phyloP scores from a whole-genome alignment of 2,329 filamentous ascomycete species.

The Ilyonectria sp. region DNA sequence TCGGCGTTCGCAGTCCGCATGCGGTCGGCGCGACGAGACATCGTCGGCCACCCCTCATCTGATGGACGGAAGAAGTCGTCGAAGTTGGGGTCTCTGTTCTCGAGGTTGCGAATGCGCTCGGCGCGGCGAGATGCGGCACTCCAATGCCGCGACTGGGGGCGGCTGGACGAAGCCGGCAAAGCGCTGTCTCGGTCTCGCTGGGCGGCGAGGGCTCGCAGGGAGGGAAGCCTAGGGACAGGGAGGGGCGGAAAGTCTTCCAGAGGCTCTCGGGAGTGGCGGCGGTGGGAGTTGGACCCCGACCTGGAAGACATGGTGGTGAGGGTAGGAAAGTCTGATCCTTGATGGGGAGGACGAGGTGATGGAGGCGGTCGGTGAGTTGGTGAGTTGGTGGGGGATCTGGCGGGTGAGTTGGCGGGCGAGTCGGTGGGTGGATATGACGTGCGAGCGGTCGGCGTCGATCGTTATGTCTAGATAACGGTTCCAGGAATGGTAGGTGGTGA shows the following conservation, averaged over 20 bases:
- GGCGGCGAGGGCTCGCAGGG: slow-evolving; percentile 50
- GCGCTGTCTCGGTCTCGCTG: slow-evolving; percentile 49
- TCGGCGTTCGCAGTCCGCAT: slow-evolving; percentile 44
- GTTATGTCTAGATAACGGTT: slow-evolving; percentile 32
- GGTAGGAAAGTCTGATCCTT: not conserved
- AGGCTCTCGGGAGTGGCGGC: slow-evolving; percentile 50
- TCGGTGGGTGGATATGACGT: slow-evolving; percentile 38
- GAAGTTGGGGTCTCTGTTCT: slow-evolving; percentile 47
- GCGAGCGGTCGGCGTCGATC: slow-evolving; percentile 35
- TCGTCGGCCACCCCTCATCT: slow-evolving; percentile 47
- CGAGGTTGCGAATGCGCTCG: slow-evolving; percentile 55
- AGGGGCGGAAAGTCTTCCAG: slow-evolving; percentile 53
- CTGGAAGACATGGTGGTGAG: slow-evolving; percentile 52
- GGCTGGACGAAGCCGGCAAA: slow-evolving; percentile 40
- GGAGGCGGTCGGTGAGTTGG: slow-evolving; percentile 7
- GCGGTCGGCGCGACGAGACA: slow-evolving; percentile 45
- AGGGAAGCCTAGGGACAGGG: slow-evolving; percentile 50
- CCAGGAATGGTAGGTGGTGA: slow-evolving; percentile 9
- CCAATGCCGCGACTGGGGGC: slow-evolving; percentile 46
- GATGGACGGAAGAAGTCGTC: slow-evolving; percentile 49
- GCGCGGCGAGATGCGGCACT: slow-evolving; percentile 52
- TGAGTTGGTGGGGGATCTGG: slow-evolving; percentile 15
- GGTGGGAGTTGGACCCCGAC: slow-evolving; percentile 50
- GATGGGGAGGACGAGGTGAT: not conserved
- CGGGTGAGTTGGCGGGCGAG: not conserved